Conservation (phyloP, 768 basidiomycete species). For the Xerocomellus chrysenteron region DNA sequence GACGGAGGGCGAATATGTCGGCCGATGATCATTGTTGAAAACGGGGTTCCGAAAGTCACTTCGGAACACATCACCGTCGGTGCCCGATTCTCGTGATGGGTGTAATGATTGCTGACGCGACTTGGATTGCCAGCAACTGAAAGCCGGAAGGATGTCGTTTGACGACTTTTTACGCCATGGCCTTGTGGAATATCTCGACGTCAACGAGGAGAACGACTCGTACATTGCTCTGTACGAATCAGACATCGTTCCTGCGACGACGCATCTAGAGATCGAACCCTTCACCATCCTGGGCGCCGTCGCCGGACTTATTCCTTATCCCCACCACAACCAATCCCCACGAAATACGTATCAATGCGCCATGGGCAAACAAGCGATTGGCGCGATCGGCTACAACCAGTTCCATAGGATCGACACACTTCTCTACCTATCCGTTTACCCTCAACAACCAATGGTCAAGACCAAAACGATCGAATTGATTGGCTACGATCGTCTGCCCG, state of each 20-base stretch:
- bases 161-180: slow-evolving; percentile 93
- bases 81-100: not conserved
- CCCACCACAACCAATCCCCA: slow-evolving; percentile 99
- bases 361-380: slow-evolving; percentile 99
- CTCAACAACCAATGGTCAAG: slow-evolving; percentile 99
- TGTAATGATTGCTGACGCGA: slow-evolving; percentile 3
- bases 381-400: slow-evolving; percentile 97
- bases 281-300: slow-evolving; percentile 98
- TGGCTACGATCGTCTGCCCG: slow-evolving; percentile 94
- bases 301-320: slow-evolving; percentile 97
- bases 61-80: slow-evolving; percentile 75
- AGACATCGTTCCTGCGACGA: slow-evolving; percentile 78
- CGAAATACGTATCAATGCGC: slow-evolving; percentile 99
- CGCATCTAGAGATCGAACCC: slow-evolving; percentile 97
- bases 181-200: slow-evolving; percentile 96
- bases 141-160: slow-evolving; percentile 75
- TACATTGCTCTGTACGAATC: slow-evolving; percentile 93
- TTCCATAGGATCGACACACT: slow-evolving; percentile 97
- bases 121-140: slow-evolving; percentile 58
- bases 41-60: slow-evolving; percentile 70
- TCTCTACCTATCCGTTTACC: slow-evolving; percentile 96
- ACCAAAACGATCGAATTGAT: slow-evolving; percentile 97
- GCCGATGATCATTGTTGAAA: slow-evolving; percentile 95
- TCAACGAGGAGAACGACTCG: slow-evolving; percentile 98
- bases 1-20: slow-evolving; percentile 98